Evolutionary conservation across 495 filamentous ascomycete genomes (phyloP), one percentile per base, ranked within the genome.

Genomic region (Cladorrhinum samala): DNA sequence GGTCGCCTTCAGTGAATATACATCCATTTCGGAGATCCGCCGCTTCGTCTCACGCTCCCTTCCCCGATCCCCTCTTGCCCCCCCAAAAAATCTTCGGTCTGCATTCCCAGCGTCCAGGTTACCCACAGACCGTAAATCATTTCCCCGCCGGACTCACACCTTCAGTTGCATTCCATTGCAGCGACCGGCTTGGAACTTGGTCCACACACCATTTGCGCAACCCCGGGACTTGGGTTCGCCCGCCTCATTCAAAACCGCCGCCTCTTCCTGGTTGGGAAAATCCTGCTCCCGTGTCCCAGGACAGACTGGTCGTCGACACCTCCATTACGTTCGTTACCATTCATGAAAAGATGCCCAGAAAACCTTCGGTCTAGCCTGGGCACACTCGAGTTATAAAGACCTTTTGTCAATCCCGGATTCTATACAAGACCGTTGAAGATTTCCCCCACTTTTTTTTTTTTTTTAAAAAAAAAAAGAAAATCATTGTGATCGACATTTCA

Each of bases 111-210:
- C 13, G 55, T 36, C 61, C 52, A 58, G 58, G 61, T 61, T 58
- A 53, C 50, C 33, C 54, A 54, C 37, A 33, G 27, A n/a, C 24
- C 20, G 25, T 33, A 36, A 17, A 36, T 16, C 37, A 24, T 50
- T 48, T 23, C 45, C 43, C 53, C 57, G 50, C 46, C 50, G 40
- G 50, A 56, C 44, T 56, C 50, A 46, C 53, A 50, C 43, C 43
- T 54, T 36, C 17, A 40, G 58, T 64, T 43, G 52, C 58, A 64
- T 61, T 64, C 61, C 61, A 57, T 58, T 61, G 27, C 46, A 44
- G 54, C 60, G 51, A 4, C 49, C 46, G 46, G 48, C 46, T n/a
- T n/a, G n/a, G n/a, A n/a, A n/a, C n/a, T n/a, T n/a, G n/a, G n/a
- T n/a, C n/a, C n/a, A n/a, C n/a, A n/a, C n/a, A n/a, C n/a, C n/a